A percentile compares a stretch with the other conserved stretches of the same genome.
These are phyloP conservation scores for Geum urbanum DNA, from an alignment of 306 rosid genomes.

Conservation along the genomic window DNA sequence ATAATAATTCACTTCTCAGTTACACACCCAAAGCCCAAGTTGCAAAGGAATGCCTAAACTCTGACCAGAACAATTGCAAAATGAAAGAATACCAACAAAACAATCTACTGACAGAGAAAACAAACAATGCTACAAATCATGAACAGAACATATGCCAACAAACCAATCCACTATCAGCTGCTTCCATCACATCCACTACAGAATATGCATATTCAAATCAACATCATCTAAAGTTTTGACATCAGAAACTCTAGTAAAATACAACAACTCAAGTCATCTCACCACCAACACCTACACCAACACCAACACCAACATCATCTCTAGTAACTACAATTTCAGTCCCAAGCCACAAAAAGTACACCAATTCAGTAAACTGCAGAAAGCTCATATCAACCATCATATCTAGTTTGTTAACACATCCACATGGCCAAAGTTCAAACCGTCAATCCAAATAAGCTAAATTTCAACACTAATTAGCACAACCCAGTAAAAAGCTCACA, in stretches of 20 bases:
- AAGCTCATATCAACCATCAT: not conserved
- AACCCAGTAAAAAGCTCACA: not conserved
- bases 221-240: constrained; percentile 2
- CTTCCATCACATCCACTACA: not conserved
- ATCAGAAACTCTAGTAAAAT: not conserved
- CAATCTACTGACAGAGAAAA: not conserved
- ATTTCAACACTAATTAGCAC: not conserved
- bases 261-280: not conserved
- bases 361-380: not conserved
- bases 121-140: not conserved
- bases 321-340: constrained; percentile 1
- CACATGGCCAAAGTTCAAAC: not conserved
- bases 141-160: not conserved
- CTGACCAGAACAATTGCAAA: not conserved
- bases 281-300: not conserved
- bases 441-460: not conserved
- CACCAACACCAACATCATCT: not conserved
- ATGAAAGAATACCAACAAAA: not conserved
- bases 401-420: not conserved
- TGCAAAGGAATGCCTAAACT: not conserved
- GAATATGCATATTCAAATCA: constrained; percentile 16
- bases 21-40: not conserved
- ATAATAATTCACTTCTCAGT: not conserved
- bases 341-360: not conserved
- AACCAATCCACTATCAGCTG: constrained; percentile 16